These are phyloP conservation scores for Colletotrichum agaves DNA, from an alignment of 2,329 filamentous ascomycete genomes.

Conservation along the genomic window DNA sequence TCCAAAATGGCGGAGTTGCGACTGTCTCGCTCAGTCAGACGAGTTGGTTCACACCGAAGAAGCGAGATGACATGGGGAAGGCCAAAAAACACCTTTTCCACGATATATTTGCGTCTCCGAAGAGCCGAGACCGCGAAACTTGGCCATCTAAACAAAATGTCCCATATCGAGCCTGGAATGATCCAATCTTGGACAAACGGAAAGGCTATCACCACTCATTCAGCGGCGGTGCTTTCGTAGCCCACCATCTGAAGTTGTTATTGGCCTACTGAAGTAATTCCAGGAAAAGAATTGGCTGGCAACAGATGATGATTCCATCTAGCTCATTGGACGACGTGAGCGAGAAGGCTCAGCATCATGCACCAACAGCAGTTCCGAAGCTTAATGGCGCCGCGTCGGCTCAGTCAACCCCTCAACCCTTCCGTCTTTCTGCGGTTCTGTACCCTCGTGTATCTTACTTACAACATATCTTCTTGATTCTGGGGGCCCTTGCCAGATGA, in stretches of 20 bases:
- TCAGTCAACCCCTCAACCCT: conserved; percentile 26
- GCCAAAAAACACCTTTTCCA: neutral
- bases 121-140: conserved; percentile 28
- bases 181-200: neutral
- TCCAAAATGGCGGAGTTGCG: conserved; percentile 35
- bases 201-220: conserved; percentile 12
- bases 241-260: conserved; percentile 28
- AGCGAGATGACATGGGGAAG: neutral
- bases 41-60: neutral
- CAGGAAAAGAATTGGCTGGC: conserved; percentile 4
- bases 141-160: conserved; percentile 4
- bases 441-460: neutral
- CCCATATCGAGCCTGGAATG: conserved; percentile 9
- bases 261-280: conserved; percentile 20
- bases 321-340: conserved; percentile 23
- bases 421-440: conserved; percentile 24
- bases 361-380: conserved; percentile 27
- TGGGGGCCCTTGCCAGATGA: conserved; percentile 22
- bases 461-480: conserved; percentile 10
- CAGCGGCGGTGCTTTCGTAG: conserved; percentile 32
- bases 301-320: conserved; percentile 15
- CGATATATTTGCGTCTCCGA: conserved; percentile 7
- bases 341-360: conserved; percentile 37
- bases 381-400: conserved; percentile 36
- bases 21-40: conserved; percentile 25